phyloP scores from a whole-genome alignment of 352 stramenopile genomes.

The Globisporangium emineosum region DNA sequence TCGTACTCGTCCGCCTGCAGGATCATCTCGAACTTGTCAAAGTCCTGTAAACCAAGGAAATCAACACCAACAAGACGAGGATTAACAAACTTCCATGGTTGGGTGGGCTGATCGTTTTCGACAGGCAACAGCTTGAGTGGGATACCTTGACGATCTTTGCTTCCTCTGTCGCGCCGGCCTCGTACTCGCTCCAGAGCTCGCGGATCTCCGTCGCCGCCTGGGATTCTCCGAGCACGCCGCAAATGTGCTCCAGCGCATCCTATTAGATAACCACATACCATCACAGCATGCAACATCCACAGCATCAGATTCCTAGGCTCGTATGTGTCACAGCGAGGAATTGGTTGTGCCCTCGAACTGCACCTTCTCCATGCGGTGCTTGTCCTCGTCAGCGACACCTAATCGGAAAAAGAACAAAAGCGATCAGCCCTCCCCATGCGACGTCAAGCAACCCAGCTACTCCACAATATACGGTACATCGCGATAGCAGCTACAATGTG shows the following conservation, averaged over 20 bases:
- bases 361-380: constrained; percentile 88
- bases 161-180: constrained; percentile 75
- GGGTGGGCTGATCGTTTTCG: too few relatives aligned
- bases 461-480: not conserved
- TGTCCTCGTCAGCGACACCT: constrained; percentile 88
- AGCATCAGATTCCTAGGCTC: too few relatives aligned
- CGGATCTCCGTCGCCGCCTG: constrained; percentile 60
- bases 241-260: constrained; percentile 73
- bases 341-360: too few relatives aligned
- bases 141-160: constrained; percentile 86
- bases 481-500: not conserved
- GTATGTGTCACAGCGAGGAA: too few relatives aligned
- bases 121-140: not conserved
- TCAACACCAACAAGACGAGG: not conserved
- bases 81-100: constrained; percentile 4
- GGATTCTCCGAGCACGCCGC: constrained; percentile 49
- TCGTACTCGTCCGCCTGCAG: constrained; percentile 94
- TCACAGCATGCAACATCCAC: too few relatives aligned
- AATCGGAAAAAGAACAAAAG: constrained; percentile 1
- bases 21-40: constrained; percentile 96
- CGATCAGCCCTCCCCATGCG: not conserved
- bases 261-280: constrained; percentile 8
- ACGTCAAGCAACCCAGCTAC: not conserved
- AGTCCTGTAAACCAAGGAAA: constrained; percentile 47
- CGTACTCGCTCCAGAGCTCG: constrained; percentile 86